Evolutionary conservation across 768 basidiomycete genomes (phyloP).

Genomic region (Panaeolus cyanescens): DNA sequence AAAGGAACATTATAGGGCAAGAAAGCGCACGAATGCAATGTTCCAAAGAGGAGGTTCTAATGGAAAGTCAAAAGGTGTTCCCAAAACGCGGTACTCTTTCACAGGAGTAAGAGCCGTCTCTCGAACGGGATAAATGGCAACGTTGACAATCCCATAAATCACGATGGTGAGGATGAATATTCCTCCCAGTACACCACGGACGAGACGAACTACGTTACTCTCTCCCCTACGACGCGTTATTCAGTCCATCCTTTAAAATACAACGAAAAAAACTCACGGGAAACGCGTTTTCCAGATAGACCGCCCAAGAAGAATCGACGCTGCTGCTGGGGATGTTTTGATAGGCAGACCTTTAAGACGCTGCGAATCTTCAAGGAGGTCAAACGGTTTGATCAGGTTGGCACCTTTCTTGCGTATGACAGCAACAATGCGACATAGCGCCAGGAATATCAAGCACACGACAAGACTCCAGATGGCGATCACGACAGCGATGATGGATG

Average conservation of each 20-base stretch:
- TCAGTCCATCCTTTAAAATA: too few relatives aligned
- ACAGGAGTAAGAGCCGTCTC: slow-evolving; percentile 3
- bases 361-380: neutral
- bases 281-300: neutral
- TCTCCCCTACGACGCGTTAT: neutral
- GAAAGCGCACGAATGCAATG: neutral
- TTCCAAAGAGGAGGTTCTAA: neutral
- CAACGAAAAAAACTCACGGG: neutral
- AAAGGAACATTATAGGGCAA: neutral
- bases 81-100: neutral
- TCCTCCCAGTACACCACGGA: neutral
- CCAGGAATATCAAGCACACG: neutral
- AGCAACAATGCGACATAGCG: neutral
- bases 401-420: neutral
- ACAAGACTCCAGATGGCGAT: neutral
- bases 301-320: neutral
- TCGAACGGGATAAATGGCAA: slow-evolving; percentile 1
- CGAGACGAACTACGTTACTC: neutral
- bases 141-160: neutral
- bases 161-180: neutral
- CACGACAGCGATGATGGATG: neutral
- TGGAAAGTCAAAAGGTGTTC: neutral
- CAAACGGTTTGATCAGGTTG: neutral
- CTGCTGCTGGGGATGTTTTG: neutral
- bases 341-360: neutral